Evolutionary conservation across 768 basidiomycete species (phyloP).

Genomic region (Austroboletus eburneus): DNA sequence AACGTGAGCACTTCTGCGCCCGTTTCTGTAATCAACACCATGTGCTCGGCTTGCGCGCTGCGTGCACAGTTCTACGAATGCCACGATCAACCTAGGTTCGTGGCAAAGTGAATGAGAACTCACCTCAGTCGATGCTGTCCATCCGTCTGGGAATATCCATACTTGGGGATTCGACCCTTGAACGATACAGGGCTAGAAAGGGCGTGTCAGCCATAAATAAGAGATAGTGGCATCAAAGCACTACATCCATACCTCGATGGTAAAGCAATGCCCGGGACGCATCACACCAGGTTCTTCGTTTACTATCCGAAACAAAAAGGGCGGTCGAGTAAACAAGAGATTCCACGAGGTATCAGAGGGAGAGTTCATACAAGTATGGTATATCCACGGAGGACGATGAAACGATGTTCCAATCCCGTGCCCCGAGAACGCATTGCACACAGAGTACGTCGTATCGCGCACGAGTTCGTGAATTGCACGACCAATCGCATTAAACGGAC

Average conservation of each 20-base stretch:
- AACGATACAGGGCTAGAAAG: slow-evolving; percentile 66
- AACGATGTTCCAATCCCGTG: slow-evolving; percentile 86
- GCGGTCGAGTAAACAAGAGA: no score
- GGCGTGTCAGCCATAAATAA: no score
- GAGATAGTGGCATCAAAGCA: background rate
- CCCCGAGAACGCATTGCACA: slow-evolving; percentile 72
- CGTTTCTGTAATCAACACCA: slow-evolving; percentile 73
- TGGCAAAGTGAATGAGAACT: slow-evolving; percentile 12
- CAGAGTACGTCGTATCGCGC: slow-evolving; percentile 40
- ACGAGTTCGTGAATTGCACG: slow-evolving; percentile 57
- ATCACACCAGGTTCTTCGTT: slow-evolving; percentile 83
- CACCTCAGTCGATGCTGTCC: slow-evolving; percentile 90
- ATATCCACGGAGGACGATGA: slow-evolving; percentile 79
- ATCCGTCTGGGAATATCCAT: slow-evolving; percentile 87
- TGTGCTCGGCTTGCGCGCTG: slow-evolving; percentile 85
- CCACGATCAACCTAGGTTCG: background rate
- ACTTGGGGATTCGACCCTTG: slow-evolving; percentile 66
- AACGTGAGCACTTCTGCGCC: slow-evolving; percentile 77
- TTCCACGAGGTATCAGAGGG: no score
- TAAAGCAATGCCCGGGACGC: slow-evolving; percentile 86
- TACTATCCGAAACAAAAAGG: slow-evolving; percentile 38
- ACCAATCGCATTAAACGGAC: slow-evolving; percentile 67
- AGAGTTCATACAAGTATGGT: slow-evolving; percentile 59
- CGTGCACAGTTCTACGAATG: slow-evolving; percentile 68
- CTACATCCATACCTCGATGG: slow-evolving; percentile 67